These are phyloP conservation scores for Psilocybe mexicana DNA, from an alignment of 1,284 basidiomycete species.

Conservation along the genomic window DNA sequence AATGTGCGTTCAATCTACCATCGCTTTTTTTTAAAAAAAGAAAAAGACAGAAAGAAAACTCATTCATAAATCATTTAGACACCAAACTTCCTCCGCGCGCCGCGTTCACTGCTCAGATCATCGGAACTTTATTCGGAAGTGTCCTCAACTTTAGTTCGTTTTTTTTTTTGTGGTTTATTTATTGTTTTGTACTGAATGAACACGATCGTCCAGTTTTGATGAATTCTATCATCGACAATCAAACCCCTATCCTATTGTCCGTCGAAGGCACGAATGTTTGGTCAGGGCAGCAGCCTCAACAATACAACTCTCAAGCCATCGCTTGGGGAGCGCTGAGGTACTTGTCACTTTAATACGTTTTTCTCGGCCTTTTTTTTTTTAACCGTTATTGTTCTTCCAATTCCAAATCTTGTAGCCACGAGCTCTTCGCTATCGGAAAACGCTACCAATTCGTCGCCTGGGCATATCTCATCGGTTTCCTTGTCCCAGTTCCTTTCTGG, in stretches of 20 bases:
- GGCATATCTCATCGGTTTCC: constrained; percentile 56
- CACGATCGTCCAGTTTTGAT: constrained; percentile 41
- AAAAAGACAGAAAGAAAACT: too few species aligned
- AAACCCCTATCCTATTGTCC: constrained; percentile 51
- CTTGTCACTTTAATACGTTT: background rate
- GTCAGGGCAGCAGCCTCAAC: constrained; percentile 59
- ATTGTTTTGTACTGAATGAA: background rate
- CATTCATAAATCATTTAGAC: constrained; percentile 33
- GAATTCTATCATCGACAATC: constrained; percentile 57
- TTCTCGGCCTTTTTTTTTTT: background rate
- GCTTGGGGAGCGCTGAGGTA: constrained; percentile 65
- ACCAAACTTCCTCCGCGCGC: constrained; percentile 68
- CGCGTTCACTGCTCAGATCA: constrained; percentile 63
- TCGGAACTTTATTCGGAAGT: constrained; percentile 46
- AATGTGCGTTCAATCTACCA: constrained; percentile 37
- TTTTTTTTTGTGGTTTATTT: background rate
- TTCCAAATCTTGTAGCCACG: constrained; percentile 27
- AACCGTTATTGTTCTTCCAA: background rate
- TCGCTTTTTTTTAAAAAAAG: background rate
- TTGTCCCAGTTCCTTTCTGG: constrained; percentile 58
- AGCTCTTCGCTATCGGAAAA: constrained; percentile 54
- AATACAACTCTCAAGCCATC: constrained; percentile 63
- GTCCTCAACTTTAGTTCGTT: constrained; percentile 50
- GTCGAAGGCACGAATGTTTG: constrained; percentile 62
- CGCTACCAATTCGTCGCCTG: constrained; percentile 61